These are phyloP conservation scores for Tetrapisispora namnaoensis DNA, from an alignment of 805 yeast species.

Conservation along the genomic window DNA sequence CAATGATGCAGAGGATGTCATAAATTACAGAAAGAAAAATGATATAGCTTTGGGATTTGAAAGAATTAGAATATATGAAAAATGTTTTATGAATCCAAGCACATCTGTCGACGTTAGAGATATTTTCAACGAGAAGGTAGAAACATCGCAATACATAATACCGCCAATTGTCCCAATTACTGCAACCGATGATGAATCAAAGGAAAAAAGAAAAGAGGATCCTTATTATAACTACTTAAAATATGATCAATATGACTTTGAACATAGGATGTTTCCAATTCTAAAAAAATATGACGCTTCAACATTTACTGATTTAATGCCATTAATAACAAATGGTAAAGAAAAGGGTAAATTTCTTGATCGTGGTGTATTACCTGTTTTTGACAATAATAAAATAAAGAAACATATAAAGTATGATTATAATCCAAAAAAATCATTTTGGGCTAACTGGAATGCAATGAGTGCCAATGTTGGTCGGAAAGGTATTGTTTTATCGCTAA, in stretches of 20 bases:
- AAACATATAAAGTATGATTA: conserved; percentile 3
- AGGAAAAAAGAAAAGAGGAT: background rate
- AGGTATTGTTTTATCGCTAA: conserved; percentile 16
- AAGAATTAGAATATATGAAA: conserved; percentile 14
- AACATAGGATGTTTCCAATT: conserved; percentile 18
- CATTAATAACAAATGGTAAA: conserved; percentile 8
- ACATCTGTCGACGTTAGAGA: background rate
- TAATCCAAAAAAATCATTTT: conserved; percentile 8
- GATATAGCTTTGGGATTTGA: conserved; percentile 9
- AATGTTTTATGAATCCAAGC: conserved; percentile 9
- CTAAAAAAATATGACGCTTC: conserved; percentile 7
- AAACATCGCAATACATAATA: background rate
- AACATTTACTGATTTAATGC: conserved; percentile 11
- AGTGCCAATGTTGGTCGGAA: conserved; percentile 8
- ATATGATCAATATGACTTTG: conserved; percentile 15
- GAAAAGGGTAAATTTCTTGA: conserved; percentile 3
- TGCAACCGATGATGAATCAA: background rate
- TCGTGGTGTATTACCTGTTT: conserved; percentile 9
- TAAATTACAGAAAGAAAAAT: conserved; percentile 3
- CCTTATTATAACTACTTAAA: background rate
- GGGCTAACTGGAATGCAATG: conserved; percentile 13
- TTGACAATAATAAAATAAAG: background rate
- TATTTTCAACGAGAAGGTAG: background rate
- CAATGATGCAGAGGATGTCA: conserved; percentile 3
- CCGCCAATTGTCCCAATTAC: background rate